Conservation (phyloP, 208 protist species). For the Leptomonas seymouri region DNA sequence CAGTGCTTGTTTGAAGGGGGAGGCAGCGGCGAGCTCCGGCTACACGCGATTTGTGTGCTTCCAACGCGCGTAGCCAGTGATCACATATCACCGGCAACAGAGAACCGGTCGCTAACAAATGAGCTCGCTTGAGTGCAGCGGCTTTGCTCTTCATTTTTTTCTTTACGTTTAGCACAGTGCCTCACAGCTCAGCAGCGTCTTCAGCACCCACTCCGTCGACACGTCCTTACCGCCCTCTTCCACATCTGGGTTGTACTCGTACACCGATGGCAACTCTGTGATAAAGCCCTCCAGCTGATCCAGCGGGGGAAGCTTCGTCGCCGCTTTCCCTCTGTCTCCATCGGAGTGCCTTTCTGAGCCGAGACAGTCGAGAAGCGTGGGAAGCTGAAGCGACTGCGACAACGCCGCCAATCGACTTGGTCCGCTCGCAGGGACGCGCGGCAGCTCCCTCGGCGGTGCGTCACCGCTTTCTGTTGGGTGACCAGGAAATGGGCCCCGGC, state of each 20-base stretch:
- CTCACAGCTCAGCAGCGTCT: constrained; percentile 26
- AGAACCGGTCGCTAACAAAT: too few species aligned
- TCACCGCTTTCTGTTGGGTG: constrained; percentile 1
- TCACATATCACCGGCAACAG: too few species aligned
- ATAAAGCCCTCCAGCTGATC: constrained; percentile 42
- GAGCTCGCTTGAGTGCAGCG: too few species aligned
- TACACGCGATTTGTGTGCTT: too few species aligned
- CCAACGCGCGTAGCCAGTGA: too few species aligned
- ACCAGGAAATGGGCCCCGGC: constrained; percentile 8
- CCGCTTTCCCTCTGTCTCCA: background rate
- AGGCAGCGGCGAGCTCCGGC: too few species aligned
- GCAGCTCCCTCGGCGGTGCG: constrained; percentile 10
- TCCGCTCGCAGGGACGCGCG: constrained; percentile 6
- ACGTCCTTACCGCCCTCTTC: constrained; percentile 27
- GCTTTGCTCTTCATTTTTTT: background rate
- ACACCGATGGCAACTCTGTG: constrained; percentile 31
- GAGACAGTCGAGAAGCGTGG: constrained; percentile 30
- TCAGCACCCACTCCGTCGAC: constrained; percentile 47
- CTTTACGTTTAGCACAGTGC: constrained; percentile 19
- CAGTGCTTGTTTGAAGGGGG: too few species aligned
- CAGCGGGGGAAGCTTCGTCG: constrained; percentile 32
- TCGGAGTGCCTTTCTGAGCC: constrained; percentile 10
- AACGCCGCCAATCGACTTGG: constrained; percentile 30
- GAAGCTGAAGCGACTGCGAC: constrained; percentile 25
- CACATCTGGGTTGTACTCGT: constrained; percentile 43